phyloP scores from a whole-genome alignment of 257 asterid species.

The Przewalskia tangutica region DNA sequence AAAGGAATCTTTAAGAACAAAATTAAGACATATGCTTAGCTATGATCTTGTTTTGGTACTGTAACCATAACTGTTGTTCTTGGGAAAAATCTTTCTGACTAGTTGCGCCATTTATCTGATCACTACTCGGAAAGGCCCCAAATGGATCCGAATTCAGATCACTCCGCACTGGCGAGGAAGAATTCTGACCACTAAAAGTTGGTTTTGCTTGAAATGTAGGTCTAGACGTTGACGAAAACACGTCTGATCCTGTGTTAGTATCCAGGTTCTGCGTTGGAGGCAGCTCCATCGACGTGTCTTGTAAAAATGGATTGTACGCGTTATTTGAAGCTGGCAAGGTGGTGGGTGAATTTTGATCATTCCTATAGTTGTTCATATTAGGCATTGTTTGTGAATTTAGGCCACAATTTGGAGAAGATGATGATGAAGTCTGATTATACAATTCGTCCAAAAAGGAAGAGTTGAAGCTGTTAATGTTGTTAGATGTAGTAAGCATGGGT shows the following conservation, averaged over 20 bases:
- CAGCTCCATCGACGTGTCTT: slow-evolving; percentile 15
- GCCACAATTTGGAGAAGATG: neutral
- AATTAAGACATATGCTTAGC: slow-evolving; percentile 36
- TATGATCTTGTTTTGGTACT: slow-evolving; percentile 62
- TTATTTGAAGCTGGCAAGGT: neutral
- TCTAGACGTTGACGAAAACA: slow-evolving; percentile 1
- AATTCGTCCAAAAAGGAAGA: slow-evolving; percentile 2
- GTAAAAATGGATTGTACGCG: slow-evolving; percentile 57
- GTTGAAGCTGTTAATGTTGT: neutral
- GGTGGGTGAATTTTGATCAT: neutral
- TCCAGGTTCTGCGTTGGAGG: neutral
- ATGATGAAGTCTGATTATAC: neutral
- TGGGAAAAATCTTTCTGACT: slow-evolving; percentile 33
- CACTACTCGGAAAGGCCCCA: slow-evolving; percentile 19
- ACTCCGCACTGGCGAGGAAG: slow-evolving; percentile 1
- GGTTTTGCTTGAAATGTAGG: slow-evolving; percentile 39
- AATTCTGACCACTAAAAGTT: slow-evolving; percentile 36
- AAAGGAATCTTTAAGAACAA: neutral
- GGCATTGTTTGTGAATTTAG: neutral
- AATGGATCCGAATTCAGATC: slow-evolving; percentile 46
- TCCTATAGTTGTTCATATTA: neutral
- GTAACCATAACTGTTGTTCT: slow-evolving; percentile 63
- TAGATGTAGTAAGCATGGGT: neutral
- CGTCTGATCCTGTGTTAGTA: neutral
- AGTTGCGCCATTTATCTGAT: slow-evolving; percentile 11